Evolutionary conservation across 176 grass and related monocot species (phyloP), one percentile per base, ranked within the genome.

Genomic region (Phyllostachys edulis): DNA sequence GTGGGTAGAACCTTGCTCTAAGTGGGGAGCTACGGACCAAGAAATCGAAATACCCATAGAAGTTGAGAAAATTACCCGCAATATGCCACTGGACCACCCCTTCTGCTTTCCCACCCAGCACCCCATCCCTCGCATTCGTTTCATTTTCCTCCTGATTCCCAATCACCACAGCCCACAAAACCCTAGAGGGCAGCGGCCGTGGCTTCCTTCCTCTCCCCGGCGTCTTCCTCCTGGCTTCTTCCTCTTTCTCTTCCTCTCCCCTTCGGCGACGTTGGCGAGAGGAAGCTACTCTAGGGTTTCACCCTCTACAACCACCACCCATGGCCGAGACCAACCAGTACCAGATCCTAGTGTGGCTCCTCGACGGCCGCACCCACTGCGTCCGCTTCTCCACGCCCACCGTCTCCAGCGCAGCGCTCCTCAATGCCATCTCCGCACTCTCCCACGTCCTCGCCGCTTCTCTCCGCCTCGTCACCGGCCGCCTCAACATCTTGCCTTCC

Each of bases 351-450:
- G 84, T 96, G 76, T 87, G 87, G 75, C 73, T 92, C 20, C 93
- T 99, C 64, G 96, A 99, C 32, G 96, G 96, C 5, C 69, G 60
- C 26, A 99, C 93, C 75, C 86, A 76, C 34, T 94, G 91, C 86
- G 74, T 99, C 41, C 88, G 86, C 66, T 63, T 99, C 84, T 5
- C 93, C 27, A 81, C 91, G n/a, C 81, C 96, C 52, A 87, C 78
- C 39, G 41, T 96, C 37, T 83, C 91, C 16, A 91, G 88, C 38
- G 78, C 90, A 17, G 42, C 66, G 42, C 83, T 99, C 23, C 82
- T 85, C 41, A 79, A 73, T 49, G 85, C 83, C 44, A 78, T 90
- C 14, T 67, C 85, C 37, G 38, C 89, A 24, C 50, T 85, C 63
- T 80, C 80, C 47, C 46, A 67, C 47, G 62, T 98, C 11, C 93